These are phyloP conservation scores for Tetratostichococcus sp. DNA, from an alignment of 139 green algal species.

Conservation along the genomic window DNA sequence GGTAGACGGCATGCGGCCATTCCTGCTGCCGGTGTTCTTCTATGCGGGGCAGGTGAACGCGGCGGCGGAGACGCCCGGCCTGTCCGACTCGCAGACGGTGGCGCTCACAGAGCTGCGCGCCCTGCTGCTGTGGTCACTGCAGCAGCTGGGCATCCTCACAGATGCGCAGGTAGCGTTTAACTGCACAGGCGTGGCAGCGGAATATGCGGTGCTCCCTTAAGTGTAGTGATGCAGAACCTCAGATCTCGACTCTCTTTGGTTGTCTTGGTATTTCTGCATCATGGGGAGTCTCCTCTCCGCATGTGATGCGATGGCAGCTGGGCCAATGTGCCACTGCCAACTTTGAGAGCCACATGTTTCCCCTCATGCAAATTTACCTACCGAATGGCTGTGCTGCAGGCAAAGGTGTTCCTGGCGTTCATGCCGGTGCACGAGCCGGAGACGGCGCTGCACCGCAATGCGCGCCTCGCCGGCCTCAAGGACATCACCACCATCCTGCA, in stretches of 20 bases:
- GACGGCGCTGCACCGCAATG: constrained; percentile 23
- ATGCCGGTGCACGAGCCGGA: constrained; percentile 16
- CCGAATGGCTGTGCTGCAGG: constrained; percentile 2
- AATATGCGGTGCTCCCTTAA: too few species aligned
- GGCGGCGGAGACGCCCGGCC: constrained; percentile 19
- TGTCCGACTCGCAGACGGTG: constrained; percentile 51
- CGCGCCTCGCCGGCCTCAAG: constrained; percentile 11
- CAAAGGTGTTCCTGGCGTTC: constrained; percentile 20
- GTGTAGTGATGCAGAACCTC: too few species aligned
- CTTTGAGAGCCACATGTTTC: too few species aligned
- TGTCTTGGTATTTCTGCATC: too few species aligned
- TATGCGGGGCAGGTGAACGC: constrained; percentile 58
- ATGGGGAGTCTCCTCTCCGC: too few species aligned
- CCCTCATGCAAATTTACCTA: too few species aligned
- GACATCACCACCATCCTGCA: constrained; percentile 6
- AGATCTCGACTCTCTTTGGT: too few species aligned
- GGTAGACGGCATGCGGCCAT: constrained; percentile 51
- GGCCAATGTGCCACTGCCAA: too few species aligned
- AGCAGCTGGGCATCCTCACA: constrained; percentile 45
- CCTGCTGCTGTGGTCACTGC: constrained; percentile 52
- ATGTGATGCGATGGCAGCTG: too few species aligned
- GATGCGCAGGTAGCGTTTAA: constrained; percentile 36
- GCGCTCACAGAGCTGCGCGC: constrained; percentile 61
- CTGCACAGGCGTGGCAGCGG: too few species aligned
- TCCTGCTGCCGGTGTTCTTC: constrained; percentile 71